Percentiles rank a stretch among this genome's conserved stretches.
phyloP scores from a whole-genome alignment of 2,329 filamentous ascomycete species.

The Diaporthe velutina region DNA sequence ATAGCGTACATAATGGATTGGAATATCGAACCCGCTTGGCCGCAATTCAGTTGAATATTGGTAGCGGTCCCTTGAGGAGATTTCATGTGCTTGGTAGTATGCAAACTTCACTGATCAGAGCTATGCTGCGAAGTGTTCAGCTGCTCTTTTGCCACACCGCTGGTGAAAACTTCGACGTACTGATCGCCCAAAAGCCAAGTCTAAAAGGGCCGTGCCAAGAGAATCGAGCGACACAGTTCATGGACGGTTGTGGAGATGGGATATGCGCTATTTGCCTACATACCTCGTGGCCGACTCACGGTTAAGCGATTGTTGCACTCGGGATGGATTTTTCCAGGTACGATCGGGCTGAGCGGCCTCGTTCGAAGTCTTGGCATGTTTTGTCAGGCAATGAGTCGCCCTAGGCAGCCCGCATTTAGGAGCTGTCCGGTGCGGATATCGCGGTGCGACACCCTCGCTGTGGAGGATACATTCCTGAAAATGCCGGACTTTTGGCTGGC shows the following conservation, averaged over 20 bases:
- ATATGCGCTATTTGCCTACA: too few species aligned
- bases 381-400: not conserved
- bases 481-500: not conserved
- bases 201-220: slow-evolving; percentile 13
- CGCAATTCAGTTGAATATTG: not conserved
- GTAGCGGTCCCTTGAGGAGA: not conserved
- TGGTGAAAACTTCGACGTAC: not conserved
- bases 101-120: not conserved
- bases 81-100: not conserved
- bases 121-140: not conserved
- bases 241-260: not conserved
- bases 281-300: not conserved
- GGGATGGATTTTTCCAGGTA: not conserved
- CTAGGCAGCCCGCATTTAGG: not conserved
- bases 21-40: too few species aligned
- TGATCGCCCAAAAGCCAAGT: slow-evolving; percentile 17
- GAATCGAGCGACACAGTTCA: not conserved
- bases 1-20: not conserved
- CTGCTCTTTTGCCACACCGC: slow-evolving; percentile 1
- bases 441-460: not conserved
- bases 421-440: not conserved
- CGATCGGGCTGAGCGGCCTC: too few species aligned
- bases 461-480: too few species aligned
- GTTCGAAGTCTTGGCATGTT: not conserved
- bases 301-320: not conserved